Evolutionary conservation across 2,329 filamentous ascomycete species (phyloP).

Genomic region (Sphaceloma murrayae): DNA sequence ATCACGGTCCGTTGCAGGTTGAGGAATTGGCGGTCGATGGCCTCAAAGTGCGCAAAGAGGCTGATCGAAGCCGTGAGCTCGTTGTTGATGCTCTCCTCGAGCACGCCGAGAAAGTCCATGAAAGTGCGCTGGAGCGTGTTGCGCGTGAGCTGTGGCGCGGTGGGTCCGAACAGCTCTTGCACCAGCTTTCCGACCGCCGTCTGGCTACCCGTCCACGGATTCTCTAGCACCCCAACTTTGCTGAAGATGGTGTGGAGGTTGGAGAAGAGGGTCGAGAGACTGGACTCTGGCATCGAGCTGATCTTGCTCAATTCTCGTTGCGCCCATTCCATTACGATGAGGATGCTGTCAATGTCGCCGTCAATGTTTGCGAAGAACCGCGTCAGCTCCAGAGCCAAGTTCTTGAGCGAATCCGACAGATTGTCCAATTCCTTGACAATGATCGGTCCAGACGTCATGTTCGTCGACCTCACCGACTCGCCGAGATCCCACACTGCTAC

Average conservation of each 20-base stretch:
- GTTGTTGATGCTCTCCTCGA: constrained; percentile 80
- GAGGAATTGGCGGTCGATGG: constrained; percentile 80
- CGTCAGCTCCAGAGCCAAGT: constrained; percentile 73
- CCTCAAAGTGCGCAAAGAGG: constrained; percentile 82
- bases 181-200: constrained; percentile 61
- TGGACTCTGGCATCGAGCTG: constrained; percentile 50
- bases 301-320: constrained; percentile 70
- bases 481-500: constrained; percentile 91
- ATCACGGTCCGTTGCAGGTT: constrained; percentile 78
- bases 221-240: constrained; percentile 42
- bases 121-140: constrained; percentile 78
- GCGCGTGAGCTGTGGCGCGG: constrained; percentile 69
- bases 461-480: constrained; percentile 78
- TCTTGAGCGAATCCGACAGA: constrained; percentile 75
- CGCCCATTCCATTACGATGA: constrained; percentile 95
- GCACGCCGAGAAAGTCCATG: constrained; percentile 72
- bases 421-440: constrained; percentile 81
- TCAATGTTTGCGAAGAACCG: constrained; percentile 91
- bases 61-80: constrained; percentile 72
- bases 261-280: constrained; percentile 65
- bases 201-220: constrained; percentile 42
- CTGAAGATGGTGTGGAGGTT: constrained; percentile 73
- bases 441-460: constrained; percentile 79
- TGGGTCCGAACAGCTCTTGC: constrained; percentile 67
- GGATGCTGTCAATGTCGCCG: constrained; percentile 82